These are phyloP conservation scores for Phaffomyces opuntiae DNA, from an alignment of 805 yeast species.

Conservation along the genomic window DNA sequence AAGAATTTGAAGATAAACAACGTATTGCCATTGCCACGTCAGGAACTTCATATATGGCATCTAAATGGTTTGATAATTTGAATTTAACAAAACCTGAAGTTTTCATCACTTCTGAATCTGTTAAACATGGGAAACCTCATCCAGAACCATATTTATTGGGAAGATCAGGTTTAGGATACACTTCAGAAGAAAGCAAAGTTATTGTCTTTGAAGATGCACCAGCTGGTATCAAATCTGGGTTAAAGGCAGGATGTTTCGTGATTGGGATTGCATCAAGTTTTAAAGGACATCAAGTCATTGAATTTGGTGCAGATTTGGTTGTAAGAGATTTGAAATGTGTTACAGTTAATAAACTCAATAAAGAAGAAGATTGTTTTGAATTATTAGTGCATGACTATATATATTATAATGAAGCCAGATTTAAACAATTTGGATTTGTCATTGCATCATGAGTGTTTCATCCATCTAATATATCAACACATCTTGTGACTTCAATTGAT, in stretches of 20 bases:
- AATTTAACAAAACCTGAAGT: constrained; percentile 55
- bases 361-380: constrained; percentile 31
- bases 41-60: constrained; percentile 72
- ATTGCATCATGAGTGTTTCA: not conserved
- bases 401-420: not conserved
- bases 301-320: constrained; percentile 73
- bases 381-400: constrained; percentile 30
- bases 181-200: constrained; percentile 28
- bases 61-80: constrained; percentile 69
- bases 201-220: constrained; percentile 88
- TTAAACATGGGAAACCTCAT: constrained; percentile 75
- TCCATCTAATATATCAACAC: constrained; percentile 14
- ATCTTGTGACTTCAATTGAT: constrained; percentile 14
- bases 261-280: constrained; percentile 82
- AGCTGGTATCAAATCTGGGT: constrained; percentile 80
- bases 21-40: constrained; percentile 84
- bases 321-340: constrained; percentile 63
- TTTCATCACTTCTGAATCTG: constrained; percentile 79
- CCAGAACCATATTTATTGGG: constrained; percentile 76
- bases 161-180: constrained; percentile 31
- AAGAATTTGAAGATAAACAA: constrained; percentile 35
- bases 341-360: constrained; percentile 47
- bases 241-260: constrained; percentile 74
- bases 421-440: not conserved
- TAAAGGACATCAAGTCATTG: constrained; percentile 55